Conservation (phyloP, 2,329 filamentous ascomycete genomes). For the Thelonectria olida region DNA sequence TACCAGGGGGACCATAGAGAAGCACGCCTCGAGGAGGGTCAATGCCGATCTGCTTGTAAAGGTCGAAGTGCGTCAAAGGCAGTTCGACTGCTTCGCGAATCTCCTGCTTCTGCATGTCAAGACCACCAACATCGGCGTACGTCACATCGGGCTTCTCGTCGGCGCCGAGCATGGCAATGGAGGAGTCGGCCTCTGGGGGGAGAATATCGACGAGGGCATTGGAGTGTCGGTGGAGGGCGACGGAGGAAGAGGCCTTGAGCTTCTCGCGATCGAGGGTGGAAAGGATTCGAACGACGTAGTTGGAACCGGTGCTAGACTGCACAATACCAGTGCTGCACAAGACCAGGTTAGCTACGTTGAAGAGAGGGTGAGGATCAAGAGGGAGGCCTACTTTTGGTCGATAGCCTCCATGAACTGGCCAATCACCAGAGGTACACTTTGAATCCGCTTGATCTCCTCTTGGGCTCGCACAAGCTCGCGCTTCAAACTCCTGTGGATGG, state of each 20-base stretch:
- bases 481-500: slow-evolving; percentile 80
- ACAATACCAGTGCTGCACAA: slow-evolving; percentile 90
- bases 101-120: slow-evolving; percentile 99
- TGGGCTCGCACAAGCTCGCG: slow-evolving; percentile 96
- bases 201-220: slow-evolving; percentile 98
- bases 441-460: slow-evolving; percentile 99
- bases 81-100: slow-evolving; percentile 98
- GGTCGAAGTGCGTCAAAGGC: slow-evolving; percentile 95
- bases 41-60: slow-evolving; percentile 99
- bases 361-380: slow-evolving; percentile 4
- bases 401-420: slow-evolving; percentile 99
- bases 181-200: slow-evolving; percentile 97
- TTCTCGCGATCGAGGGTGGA: slow-evolving; percentile 98
- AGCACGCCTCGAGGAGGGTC: slow-evolving; percentile 96
- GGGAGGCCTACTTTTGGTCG: slow-evolving; percentile 84
- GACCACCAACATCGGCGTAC: slow-evolving; percentile 95
- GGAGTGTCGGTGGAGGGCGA: slow-evolving; percentile 96
- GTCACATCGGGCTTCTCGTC: slow-evolving; percentile 99
- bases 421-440: slow-evolving; percentile 97
- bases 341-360: slow-evolving; percentile 13
- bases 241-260: slow-evolving; percentile 96
- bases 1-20: slow-evolving; percentile 94
- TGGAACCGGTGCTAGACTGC: slow-evolving; percentile 96
- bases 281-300: slow-evolving; percentile 98
- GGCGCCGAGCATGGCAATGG: slow-evolving; percentile 95